Evolutionary conservation across 768 basidiomycete genomes (phyloP), one percentile per base, ranked within the genome.

Genomic region (Strobilomyces echinocephalus): DNA sequence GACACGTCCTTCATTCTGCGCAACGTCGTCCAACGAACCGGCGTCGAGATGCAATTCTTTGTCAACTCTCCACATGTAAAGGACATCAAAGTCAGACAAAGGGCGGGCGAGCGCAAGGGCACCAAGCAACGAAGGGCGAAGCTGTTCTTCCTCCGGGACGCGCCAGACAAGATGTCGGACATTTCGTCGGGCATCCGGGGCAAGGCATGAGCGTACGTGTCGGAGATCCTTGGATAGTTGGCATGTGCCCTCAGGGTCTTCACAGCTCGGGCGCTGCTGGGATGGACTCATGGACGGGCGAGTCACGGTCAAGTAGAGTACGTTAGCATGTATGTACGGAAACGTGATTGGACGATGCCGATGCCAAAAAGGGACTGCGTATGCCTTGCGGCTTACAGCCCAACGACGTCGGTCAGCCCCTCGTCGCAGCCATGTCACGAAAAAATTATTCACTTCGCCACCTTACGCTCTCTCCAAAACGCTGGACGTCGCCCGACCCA

Each of bases 31-130:
- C 88, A 91, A 62, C 80, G 92, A 58, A 91, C 88, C 12, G 95
- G 94, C 12, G 87, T 97, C 36, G 95, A 97, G 76, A 87, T 91
- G 87, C 87, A 87, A 64, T 89, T 91, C 73, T 93, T 87, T 68
- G 83, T 85, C 58, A 84, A 82, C 64, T 90, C 88, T 48, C 95
- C 95, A 28, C 81, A 91, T 65, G 63, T 98, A 71, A 91, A 90
- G 76, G 84, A 88, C 51, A 87, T 98, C 71, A 84, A 85, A 71
- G 74, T 97, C 55, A 73, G 94, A 54, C 79, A 82, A 71, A 75
- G 72, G 59, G 84, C 87, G 52, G 71, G 72, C 18, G 63, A 60
- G n/a, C 66, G 69, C 33, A 71, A 63, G 57, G 79, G 79, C 6
- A 79, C 76, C 55, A 79, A 79, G 56, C 73, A 83, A 60, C 82